phyloP scores from a whole-genome alignment of 164 flowering plant species.

The Umbilicus rupestris region DNA sequence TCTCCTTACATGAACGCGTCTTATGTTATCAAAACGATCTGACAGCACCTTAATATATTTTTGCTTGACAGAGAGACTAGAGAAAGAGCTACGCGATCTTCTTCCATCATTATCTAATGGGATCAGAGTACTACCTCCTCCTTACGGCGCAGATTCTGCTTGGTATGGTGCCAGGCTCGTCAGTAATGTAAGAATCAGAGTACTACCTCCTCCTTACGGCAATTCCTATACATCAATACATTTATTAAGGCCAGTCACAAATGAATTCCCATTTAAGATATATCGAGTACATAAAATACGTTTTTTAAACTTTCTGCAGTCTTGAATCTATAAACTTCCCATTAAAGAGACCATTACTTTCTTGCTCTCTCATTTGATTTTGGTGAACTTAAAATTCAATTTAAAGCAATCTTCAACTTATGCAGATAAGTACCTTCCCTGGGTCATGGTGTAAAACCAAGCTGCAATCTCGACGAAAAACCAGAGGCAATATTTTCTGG shows the following conservation, averaged over 20 bases:
- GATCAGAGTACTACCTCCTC: conserved; percentile 70
- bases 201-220: not conserved
- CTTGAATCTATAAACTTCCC: too few relatives aligned
- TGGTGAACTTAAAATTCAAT: not conserved
- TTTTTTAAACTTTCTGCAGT: too few relatives aligned
- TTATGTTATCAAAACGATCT: not conserved
- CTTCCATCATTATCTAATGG: conserved; percentile 44
- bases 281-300: too few relatives aligned
- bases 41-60: not conserved
- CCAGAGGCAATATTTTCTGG: conserved; percentile 42
- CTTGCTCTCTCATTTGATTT: not conserved
- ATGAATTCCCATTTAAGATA: too few relatives aligned
- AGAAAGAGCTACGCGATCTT: conserved; percentile 56
- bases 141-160: conserved; percentile 66
- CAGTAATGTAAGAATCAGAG: conserved; percentile 84
- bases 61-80: conserved; percentile 57
- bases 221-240: not conserved
- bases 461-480: conserved; percentile 51
- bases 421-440: conserved; percentile 72
- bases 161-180: conserved; percentile 89
- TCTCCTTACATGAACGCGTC: not conserved
- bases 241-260: not conserved
- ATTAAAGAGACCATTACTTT: not conserved
- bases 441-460: conserved; percentile 63
- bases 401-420: not conserved